A percentile compares a stretch with the other conserved stretches of the same genome.
phyloP scores from a whole-genome alignment of 768 basidiomycete species.

The Rhodotorula toruloides region DNA sequence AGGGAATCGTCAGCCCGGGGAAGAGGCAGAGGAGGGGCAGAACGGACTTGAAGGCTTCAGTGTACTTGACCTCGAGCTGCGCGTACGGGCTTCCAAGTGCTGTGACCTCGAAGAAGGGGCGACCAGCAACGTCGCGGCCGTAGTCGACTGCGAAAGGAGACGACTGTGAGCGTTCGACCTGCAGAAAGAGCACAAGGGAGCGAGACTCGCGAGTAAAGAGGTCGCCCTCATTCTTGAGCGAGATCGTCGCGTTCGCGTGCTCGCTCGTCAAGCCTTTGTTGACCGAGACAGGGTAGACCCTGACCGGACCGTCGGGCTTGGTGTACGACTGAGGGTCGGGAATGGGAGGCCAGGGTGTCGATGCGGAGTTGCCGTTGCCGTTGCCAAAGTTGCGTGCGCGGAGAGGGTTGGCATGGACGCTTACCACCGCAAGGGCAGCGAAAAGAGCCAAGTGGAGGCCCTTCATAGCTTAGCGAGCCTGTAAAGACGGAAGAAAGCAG shows the following conservation, averaged over 20 bases:
- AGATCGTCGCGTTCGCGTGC: neutral
- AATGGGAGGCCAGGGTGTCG: neutral
- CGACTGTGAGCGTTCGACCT: neutral
- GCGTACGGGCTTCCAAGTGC: neutral
- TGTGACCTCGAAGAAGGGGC: neutral
- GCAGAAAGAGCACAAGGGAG: neutral
- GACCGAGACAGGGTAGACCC: neutral
- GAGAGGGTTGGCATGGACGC: too few species aligned
- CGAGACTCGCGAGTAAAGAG: neutral
- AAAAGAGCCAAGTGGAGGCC: too few species aligned
- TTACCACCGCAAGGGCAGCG: too few species aligned
- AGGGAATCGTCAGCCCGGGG: neutral
- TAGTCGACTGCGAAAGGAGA: neutral
- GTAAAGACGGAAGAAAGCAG: too few species aligned
- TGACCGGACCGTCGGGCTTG: neutral
- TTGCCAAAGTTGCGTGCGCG: too few species aligned
- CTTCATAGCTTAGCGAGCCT: too few species aligned
- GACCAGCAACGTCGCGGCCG: neutral
- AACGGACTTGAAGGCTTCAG: neutral
- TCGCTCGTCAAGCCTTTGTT: neutral
- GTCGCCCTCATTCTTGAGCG: neutral
- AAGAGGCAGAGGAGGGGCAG: neutral
- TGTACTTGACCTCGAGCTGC: slow-evolving; percentile 6
- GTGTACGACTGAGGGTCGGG: neutral
- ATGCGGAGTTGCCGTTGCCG: neutral